These are phyloP conservation scores for Colletotrichum sp. DNA, from an alignment of 2,329 filamentous ascomycete species.

Conservation along the genomic window DNA sequence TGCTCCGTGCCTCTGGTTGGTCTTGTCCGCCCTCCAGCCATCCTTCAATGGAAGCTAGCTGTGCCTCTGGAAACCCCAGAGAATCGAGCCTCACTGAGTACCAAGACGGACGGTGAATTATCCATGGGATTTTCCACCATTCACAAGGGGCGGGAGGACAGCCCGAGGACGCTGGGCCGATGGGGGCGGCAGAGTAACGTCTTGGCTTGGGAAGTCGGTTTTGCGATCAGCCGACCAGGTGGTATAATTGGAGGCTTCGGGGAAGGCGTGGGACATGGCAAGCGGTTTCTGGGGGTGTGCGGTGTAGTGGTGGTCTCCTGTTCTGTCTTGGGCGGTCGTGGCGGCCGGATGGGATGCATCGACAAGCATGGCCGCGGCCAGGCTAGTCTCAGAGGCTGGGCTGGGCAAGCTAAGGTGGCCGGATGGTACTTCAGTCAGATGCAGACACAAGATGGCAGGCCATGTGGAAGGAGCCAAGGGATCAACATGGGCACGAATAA, in stretches of 20 bases:
- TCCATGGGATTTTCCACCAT: constrained; percentile 24
- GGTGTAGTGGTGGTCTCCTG: not conserved
- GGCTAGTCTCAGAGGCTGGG: not conserved
- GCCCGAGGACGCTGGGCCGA: constrained; percentile 4
- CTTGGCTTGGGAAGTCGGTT: constrained; percentile 2
- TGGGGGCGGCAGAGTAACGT: constrained; percentile 13
- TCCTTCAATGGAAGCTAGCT: not conserved
- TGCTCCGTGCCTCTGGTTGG: not conserved
- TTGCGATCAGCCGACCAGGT: constrained; percentile 11
- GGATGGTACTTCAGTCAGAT: not conserved
- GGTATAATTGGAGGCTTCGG: constrained; percentile 13
- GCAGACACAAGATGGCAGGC: not conserved
- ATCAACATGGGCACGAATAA: not conserved
- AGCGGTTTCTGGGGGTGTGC: constrained; percentile 3
- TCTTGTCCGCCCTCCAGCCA: constrained; percentile 1
- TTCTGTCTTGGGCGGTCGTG: not conserved
- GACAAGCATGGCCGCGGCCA: not conserved
- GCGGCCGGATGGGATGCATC: constrained; percentile 7
- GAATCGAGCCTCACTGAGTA: constrained; percentile 22
- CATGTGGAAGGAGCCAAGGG: not conserved
- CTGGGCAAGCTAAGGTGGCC: not conserved
- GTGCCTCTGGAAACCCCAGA: not conserved
- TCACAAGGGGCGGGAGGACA: constrained; percentile 5
- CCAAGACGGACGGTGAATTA: constrained; percentile 23
- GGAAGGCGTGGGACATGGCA: not conserved